Evolutionary conservation across 1,284 basidiomycete species (phyloP).

Genomic region (Fistulina hepatica): DNA sequence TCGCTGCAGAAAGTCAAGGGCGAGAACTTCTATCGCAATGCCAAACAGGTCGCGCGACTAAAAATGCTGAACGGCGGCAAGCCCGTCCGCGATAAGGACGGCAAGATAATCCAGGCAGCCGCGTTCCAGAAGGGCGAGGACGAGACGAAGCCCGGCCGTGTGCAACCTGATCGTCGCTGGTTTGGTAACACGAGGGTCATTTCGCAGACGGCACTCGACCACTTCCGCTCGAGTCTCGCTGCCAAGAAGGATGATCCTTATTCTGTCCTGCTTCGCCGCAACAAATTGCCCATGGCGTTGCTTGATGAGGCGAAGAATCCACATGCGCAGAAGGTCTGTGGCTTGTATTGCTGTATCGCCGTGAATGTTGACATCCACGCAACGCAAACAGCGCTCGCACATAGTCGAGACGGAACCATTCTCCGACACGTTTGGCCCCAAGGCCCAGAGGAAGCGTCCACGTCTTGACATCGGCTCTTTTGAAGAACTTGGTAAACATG

Average conservation of each 20-base stretch:
- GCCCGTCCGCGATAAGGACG: conserved; percentile 78
- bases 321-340: conserved; percentile 59
- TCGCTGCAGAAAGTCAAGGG: conserved; percentile 72
- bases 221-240: conserved; percentile 81
- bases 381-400: conserved; percentile 68
- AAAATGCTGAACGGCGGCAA: conserved; percentile 91
- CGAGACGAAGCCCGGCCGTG: conserved; percentile 78
- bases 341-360: neutral
- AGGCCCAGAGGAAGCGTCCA: conserved; percentile 85
- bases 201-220: conserved; percentile 89
- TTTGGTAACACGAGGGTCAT: conserved; percentile 99
- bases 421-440: conserved; percentile 85
- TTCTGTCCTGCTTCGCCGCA: conserved; percentile 81
- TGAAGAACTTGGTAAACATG: conserved; percentile 71
- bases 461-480: conserved; percentile 77
- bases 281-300: conserved; percentile 92
- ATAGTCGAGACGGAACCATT: conserved; percentile 94
- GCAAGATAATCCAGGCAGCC: conserved; percentile 85
- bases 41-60: conserved; percentile 69
- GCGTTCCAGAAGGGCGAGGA: conserved; percentile 88
- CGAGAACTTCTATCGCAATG: conserved; percentile 91
- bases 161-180: conserved; percentile 90
- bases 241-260: conserved; percentile 87
- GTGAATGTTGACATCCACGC: too few relatives aligned
- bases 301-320: conserved; percentile 80